phyloP scores from a whole-genome alignment of 305 asterid genomes.

The Solanum hybrid region DNA sequence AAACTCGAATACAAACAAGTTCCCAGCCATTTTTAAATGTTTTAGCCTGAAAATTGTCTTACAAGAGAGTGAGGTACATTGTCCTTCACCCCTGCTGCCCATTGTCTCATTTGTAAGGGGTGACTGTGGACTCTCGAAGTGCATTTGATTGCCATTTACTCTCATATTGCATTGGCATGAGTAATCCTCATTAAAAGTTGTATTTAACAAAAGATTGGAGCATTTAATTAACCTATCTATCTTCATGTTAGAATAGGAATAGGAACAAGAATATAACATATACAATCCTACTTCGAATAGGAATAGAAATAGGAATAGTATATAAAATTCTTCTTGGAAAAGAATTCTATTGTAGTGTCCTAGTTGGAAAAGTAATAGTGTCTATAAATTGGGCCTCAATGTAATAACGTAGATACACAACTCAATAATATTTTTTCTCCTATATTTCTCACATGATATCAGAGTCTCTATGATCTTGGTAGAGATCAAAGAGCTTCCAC shows the following conservation, averaged over 20 bases:
- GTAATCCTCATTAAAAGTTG: neutral
- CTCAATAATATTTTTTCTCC: neutral
- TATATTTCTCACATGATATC: neutral
- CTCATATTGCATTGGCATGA: neutral
- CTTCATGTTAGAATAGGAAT: neutral
- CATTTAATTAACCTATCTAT: neutral
- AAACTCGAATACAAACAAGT: neutral
- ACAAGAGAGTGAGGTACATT: neutral
- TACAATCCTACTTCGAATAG: neutral
- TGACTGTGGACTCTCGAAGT: neutral
- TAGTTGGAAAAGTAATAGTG: neutral
- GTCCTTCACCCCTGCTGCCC: neutral
- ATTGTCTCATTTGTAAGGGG: neutral
- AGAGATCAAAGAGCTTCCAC: neutral
- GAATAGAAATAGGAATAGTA: neutral
- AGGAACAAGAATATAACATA: neutral
- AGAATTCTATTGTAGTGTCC: neutral
- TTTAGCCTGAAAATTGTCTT: neutral
- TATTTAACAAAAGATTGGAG: neutral
- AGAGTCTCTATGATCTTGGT: neutral
- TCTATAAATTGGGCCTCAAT: neutral
- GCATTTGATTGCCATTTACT: neutral
- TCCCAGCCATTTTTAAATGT: neutral
- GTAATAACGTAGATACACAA: neutral
- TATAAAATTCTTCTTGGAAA: neutral